Evolutionary conservation across 495 filamentous ascomycete genomes (phyloP).

Genomic region (Podospora pseudoanserina): DNA sequence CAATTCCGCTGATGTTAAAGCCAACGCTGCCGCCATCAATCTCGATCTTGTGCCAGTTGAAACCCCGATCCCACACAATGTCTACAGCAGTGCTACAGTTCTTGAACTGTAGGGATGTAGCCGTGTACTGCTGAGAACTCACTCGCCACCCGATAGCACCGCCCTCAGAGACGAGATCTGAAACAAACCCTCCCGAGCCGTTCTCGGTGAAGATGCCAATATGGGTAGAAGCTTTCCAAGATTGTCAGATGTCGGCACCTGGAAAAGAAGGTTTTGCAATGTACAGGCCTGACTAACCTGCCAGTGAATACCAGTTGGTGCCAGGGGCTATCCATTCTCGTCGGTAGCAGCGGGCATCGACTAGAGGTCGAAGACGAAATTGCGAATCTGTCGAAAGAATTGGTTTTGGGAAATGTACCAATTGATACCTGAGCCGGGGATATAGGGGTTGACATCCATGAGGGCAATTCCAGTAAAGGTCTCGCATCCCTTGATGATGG

Average conservation of each 20-base stretch:
- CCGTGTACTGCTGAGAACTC: slow-evolving; percentile 55
- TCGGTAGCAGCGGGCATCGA: slow-evolving; percentile 43
- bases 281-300: slow-evolving; percentile 87
- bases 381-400: slow-evolving; percentile 90
- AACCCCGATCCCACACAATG: slow-evolving; percentile 74
- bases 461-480: slow-evolving; percentile 56
- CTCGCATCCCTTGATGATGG: slow-evolving; percentile 65
- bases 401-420: slow-evolving; percentile 78
- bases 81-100: slow-evolving; percentile 72
- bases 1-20: slow-evolving; percentile 36
- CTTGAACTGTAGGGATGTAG: slow-evolving; percentile 59
- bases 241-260: background rate
- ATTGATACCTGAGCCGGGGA: slow-evolving; percentile 51
- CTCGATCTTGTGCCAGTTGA: slow-evolving; percentile 39
- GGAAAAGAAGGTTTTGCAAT: slow-evolving; percentile 63
- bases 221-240: background rate
- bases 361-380: slow-evolving; percentile 81
- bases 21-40: slow-evolving; percentile 20
- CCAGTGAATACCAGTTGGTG: slow-evolving; percentile 75
- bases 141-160: slow-evolving; percentile 69
- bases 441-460: slow-evolving; percentile 40
- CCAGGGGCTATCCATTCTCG: slow-evolving; percentile 35
- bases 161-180: slow-evolving; percentile 72
- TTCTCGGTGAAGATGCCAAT: slow-evolving; percentile 92
- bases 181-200: slow-evolving; percentile 75